phyloP scores from a whole-genome alignment of 2,329 filamentous ascomycete species.

The Claviceps capensis region DNA sequence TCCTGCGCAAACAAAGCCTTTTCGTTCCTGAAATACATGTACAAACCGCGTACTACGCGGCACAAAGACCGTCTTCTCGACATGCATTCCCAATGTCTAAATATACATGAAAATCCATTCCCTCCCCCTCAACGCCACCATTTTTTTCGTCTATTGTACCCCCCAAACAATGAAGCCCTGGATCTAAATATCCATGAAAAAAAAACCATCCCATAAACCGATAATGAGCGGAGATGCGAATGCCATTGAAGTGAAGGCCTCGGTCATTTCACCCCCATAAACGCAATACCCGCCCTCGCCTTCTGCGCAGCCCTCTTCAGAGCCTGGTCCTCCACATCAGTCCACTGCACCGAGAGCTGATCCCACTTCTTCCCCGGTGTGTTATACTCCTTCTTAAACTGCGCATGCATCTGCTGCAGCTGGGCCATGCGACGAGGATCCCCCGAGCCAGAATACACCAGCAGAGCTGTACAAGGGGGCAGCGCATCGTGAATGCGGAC shows the following conservation, averaged over 20 bases:
- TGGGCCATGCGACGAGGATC: conserved; percentile 53
- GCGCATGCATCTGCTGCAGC: conserved; percentile 44
- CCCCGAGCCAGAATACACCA: conserved; percentile 52
- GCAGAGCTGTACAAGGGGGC: conserved; percentile 50
- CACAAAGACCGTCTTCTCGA: too few species aligned
- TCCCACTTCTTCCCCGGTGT: conserved; percentile 52
- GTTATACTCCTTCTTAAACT: conserved; percentile 52
- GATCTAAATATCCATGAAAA: too few species aligned
- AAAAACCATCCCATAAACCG: not conserved
- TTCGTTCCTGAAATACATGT: too few species aligned
- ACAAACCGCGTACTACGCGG: too few species aligned
- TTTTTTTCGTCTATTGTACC: too few species aligned
- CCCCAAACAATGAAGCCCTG: too few species aligned
- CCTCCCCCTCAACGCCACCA: too few species aligned
- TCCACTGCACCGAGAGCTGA: conserved; percentile 53
- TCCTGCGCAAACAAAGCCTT: too few species aligned
- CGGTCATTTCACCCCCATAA: conserved; percentile 47
- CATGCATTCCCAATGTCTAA: too few species aligned
- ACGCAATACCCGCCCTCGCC: conserved; percentile 49
- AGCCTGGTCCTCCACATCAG: conserved; percentile 50
- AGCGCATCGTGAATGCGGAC: conserved; percentile 41
- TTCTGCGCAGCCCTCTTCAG: conserved; percentile 41
- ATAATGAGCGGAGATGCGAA: too few species aligned
- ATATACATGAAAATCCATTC: too few species aligned
- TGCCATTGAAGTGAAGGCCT: not conserved